Evolutionary conservation across 108 stramenopile genomes (phyloP), one percentile per base, ranked within the genome.

Genomic region (Ochromonas danica): DNA sequence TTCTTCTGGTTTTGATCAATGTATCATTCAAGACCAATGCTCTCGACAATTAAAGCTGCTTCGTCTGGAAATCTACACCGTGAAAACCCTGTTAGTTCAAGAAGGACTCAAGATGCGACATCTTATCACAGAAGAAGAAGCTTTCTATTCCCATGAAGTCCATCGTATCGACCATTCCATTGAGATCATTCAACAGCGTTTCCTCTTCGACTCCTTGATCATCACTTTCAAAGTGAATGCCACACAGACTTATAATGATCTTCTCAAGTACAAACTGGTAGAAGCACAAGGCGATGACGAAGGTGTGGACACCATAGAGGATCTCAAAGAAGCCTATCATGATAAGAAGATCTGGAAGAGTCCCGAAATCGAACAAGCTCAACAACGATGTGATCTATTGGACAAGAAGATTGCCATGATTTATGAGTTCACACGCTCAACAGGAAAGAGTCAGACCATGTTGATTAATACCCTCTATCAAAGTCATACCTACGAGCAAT

Each of bases 231-330:
- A 75, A 36, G 6, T 30, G 3, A 33, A 75, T 27, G 6, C 10
- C 30, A n/a, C n/a, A n/a, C n/a, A n/a, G n/a, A n/a, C n/a, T n/a
- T n/a, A n/a, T n/a, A n/a, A n/a, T n/a, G 72, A 75, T 27, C 28
- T 75, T 6, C 14, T 35, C 6, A 75, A 75, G 72, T 36, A 35
- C 3, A 75, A 75, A 60, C 40, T 75, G 3, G 31, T 6, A 6
- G 72, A 75, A 60, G 40, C 40, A 6, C 14, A 75, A 38, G 38
- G 38, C 6, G 72, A 75, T 41, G 72, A 75, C 40, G 51, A 27
- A 14, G 72, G 72, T 28, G 25, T 36, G 10, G 72, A 75, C 3
- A 75, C 72, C 51, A 33, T 75, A 38, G 40, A 75, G 6, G 72
- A 75, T 41, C 10, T 6, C 6, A 33, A 33, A 14, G 72, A 75